phyloP scores from a whole-genome alignment of 108 stramenopile species.

The Pseudonitzschia delicatissima region DNA sequence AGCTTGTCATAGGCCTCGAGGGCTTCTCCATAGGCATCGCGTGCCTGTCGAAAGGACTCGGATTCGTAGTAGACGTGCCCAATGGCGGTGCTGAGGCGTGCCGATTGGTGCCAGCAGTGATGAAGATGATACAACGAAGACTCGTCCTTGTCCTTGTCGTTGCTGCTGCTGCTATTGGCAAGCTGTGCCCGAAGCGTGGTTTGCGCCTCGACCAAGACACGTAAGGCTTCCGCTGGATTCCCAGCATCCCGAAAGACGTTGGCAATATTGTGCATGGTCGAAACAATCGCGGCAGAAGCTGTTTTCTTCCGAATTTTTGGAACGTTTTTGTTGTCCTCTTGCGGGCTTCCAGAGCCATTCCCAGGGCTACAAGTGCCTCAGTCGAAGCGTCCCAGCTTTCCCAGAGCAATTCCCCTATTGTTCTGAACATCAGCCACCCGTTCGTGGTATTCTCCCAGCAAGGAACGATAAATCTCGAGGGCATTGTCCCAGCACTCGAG shows the following conservation, averaged over 20 bases:
- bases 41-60: constrained; percentile 5
- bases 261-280: constrained; percentile 50
- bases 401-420: constrained; percentile 49
- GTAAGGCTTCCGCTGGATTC: constrained; percentile 19
- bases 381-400: constrained; percentile 24
- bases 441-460: constrained; percentile 25
- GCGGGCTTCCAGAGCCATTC: constrained; percentile 27
- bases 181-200: neutral
- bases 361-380: constrained; percentile 26
- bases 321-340: neutral
- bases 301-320: neutral
- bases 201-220: constrained; percentile 29
- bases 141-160: neutral
- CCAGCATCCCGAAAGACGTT: constrained; percentile 37
- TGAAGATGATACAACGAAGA: neutral
- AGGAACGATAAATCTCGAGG: constrained; percentile 27
- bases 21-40: constrained; percentile 28
- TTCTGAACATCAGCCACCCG: constrained; percentile 47
- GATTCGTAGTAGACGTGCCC: constrained; percentile 18
- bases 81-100: constrained; percentile 22
- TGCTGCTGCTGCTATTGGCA: neutral
- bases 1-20: constrained; percentile 9
- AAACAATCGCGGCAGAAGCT: constrained; percentile 15
- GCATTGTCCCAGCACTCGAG: constrained; percentile 37
- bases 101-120: constrained; percentile 5